Evolutionary conservation across 768 basidiomycete genomes (phyloP).

Genomic region (Agrocybe chaxingu): DNA sequence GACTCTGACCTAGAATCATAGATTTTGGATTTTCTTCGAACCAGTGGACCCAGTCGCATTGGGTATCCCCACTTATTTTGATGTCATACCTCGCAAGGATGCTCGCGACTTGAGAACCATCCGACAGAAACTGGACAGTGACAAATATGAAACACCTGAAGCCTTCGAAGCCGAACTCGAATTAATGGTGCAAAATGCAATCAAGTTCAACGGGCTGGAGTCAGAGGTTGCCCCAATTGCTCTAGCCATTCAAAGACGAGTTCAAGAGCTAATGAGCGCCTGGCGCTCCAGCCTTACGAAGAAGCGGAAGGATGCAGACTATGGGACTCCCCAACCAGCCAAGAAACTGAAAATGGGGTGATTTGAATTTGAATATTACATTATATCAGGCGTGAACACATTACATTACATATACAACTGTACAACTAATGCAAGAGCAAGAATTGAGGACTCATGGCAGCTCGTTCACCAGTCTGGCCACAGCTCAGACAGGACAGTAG

Average conservation of each 20-base stretch:
- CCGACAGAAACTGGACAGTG: conserved; percentile 72
- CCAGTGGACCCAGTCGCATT: conserved; percentile 86
- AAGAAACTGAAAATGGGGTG: conserved; percentile 68
- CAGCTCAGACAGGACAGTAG: conserved; percentile 48
- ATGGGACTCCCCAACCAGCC: conserved; percentile 54
- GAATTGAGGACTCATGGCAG: not conserved
- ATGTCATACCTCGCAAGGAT: conserved; percentile 80
- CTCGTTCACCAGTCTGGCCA: conserved; percentile 60
- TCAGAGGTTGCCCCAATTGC: conserved; percentile 76
- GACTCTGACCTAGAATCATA: conserved; percentile 23
- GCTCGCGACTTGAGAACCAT: conserved; percentile 87
- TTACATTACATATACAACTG: not conserved
- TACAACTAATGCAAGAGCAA: not conserved
- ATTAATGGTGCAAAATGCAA: conserved; percentile 86
- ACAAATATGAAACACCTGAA: conserved; percentile 77
- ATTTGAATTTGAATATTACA: conserved; percentile 3
- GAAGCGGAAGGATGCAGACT: conserved; percentile 76
- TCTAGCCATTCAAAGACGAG: conserved; percentile 43
- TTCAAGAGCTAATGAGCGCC: conserved; percentile 48
- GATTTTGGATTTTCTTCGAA: conserved; percentile 75
- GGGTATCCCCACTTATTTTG: conserved; percentile 84
- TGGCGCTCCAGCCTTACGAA: conserved; percentile 52
- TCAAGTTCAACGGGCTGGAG: conserved; percentile 81
- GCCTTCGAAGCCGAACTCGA: conserved; percentile 83
- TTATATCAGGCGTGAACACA: no score